These are phyloP conservation scores for Quambalaria eucalypti DNA, from an alignment of 1,284 basidiomycete species.

Conservation along the genomic window DNA sequence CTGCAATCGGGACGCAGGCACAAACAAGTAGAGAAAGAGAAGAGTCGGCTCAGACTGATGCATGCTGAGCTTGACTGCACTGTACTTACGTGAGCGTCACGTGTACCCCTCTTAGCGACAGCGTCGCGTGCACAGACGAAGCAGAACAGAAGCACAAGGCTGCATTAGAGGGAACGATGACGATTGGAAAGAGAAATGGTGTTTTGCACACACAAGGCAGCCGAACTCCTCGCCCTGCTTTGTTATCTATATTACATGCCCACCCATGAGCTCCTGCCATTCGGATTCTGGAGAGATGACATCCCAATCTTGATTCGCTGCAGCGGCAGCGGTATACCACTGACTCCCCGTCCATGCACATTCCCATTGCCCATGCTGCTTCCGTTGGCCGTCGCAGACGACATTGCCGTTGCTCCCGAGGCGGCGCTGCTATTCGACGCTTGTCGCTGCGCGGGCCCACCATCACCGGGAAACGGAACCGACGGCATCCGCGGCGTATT, in stretches of 20 bases:
- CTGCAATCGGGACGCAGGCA: too few relatives aligned
- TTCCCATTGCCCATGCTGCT: not conserved
- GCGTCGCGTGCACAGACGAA: too few relatives aligned
- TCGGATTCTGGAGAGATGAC: conserved; percentile 78
- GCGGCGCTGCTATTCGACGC: not conserved
- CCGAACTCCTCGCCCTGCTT: not conserved
- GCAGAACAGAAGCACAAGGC: too few relatives aligned
- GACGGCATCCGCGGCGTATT: conserved; percentile 35
- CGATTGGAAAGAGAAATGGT: too few relatives aligned
- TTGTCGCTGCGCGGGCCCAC: too few relatives aligned
- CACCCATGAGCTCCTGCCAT: conserved; percentile 83
- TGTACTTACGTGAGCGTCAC: too few relatives aligned
- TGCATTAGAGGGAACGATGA: too few relatives aligned
- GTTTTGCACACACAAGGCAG: not conserved
- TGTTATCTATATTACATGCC: conserved; percentile 53
- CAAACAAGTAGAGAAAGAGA: too few relatives aligned
- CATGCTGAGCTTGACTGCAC: too few relatives aligned
- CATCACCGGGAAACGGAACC: conserved; percentile 5
- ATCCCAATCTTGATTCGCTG: conserved; percentile 75
- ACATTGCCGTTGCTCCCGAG: conserved; percentile 5
- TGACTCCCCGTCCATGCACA: not conserved
- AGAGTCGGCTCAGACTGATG: too few relatives aligned
- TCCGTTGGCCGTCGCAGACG: not conserved
- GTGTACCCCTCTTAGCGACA: too few relatives aligned
- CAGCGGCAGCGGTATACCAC: conserved; percentile 7